phyloP scores from a whole-genome alignment of 2,329 filamentous ascomycete genomes.

The Fusarium sp. region DNA sequence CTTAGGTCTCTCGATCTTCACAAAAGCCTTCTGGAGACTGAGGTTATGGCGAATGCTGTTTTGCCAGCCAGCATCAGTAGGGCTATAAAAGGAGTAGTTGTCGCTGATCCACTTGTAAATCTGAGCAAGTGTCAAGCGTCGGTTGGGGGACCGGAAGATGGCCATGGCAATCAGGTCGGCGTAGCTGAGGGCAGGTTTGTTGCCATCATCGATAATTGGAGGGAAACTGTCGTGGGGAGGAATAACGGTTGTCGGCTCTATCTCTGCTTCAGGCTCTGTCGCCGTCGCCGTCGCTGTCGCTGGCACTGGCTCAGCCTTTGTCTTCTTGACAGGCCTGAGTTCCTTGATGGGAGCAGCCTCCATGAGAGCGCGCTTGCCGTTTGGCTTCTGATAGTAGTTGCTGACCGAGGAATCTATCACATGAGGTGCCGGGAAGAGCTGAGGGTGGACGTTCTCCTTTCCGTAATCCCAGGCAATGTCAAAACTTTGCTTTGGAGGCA shows the following conservation, averaged over 20 bases:
- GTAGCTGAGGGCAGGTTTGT: conserved; percentile 91
- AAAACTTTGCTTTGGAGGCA: conserved; percentile 60
- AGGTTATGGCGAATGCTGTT: conserved; percentile 99
- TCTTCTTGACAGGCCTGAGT: conserved; percentile 71
- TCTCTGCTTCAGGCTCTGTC: neutral
- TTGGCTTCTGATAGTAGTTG: conserved; percentile 60
- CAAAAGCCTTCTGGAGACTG: conserved; percentile 94
- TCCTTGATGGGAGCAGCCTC: conserved; percentile 80
- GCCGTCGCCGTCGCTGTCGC: neutral
- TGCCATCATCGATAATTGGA: conserved; percentile 81
- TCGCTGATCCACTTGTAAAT: conserved; percentile 99
- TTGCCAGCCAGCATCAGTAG: conserved; percentile 90
- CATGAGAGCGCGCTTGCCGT: conserved; percentile 69
- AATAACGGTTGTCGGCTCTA: conserved; percentile 45
- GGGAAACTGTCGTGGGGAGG: conserved; percentile 84
- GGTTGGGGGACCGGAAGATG: conserved; percentile 83
- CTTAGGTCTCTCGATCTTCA: conserved; percentile 94
- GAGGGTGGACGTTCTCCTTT: conserved; percentile 66
- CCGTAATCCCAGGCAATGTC: conserved; percentile 53
- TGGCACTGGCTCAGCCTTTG: conserved; percentile 61
- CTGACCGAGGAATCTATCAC: conserved; percentile 61
- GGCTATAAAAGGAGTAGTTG: conserved; percentile 86
- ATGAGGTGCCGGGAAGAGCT: conserved; percentile 58
- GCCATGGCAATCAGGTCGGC: conserved; percentile 96
- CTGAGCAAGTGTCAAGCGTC: conserved; percentile 86